phyloP scores from a whole-genome alignment of 129 eudicot species.

The Helianthus annuus region HanXRQr2.0-SUNRISE NC_035435.2:82760012-82760511 shows the following conservation, averaged over 20 bases:
- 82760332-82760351: constrained; percentile 58
- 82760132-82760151: neutral
- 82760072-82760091: constrained; percentile 33
- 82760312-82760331: constrained; percentile 50
- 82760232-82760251: constrained; percentile 34
- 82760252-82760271: constrained; percentile 55
- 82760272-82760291: constrained; percentile 44
- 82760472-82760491: constrained; percentile 21
- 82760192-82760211: constrained; percentile 46
- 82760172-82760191: constrained; percentile 51
- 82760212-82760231: constrained; percentile 50
- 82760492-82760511: constrained; percentile 11
- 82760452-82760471: constrained; percentile 34
- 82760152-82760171: neutral
- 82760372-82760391: constrained; percentile 43
- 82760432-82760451: constrained; percentile 43
- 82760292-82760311: constrained; percentile 34
- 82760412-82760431: constrained; percentile 43
- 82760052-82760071: constrained; percentile 41
- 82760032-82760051: constrained; percentile 38
- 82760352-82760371: constrained; percentile 37
- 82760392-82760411: constrained; percentile 37
- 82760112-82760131: neutral
- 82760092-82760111: constrained; percentile 27
- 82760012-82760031: constrained; percentile 35